Conservation (phyloP, 768 basidiomycete species). For the Strobilomyces dryophilus region DNA sequence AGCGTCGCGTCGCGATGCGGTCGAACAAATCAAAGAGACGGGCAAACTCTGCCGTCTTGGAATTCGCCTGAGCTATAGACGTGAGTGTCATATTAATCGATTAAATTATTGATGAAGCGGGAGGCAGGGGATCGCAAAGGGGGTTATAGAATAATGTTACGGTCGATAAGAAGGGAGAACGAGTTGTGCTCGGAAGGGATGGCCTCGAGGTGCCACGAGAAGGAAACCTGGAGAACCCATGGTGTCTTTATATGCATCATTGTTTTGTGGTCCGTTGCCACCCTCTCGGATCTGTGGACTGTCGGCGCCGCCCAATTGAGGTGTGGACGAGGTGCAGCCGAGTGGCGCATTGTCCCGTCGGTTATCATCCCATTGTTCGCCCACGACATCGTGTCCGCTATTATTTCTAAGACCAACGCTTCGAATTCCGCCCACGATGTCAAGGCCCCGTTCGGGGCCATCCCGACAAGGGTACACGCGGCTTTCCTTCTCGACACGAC, state of each 20-base stretch:
- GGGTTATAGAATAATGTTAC: background rate
- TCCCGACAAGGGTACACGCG: background rate
- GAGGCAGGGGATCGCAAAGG: background rate
- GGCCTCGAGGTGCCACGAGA: background rate
- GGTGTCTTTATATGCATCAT: slow-evolving; percentile 16
- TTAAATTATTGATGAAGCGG: slow-evolving; percentile 2
- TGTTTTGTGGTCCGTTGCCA: slow-evolving; percentile 14
- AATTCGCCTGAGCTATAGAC: slow-evolving; percentile 24
- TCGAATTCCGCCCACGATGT: background rate
- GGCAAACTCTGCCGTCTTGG: slow-evolving; percentile 49
- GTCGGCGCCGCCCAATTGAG: background rate
- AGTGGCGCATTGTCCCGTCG: slow-evolving; percentile 18
- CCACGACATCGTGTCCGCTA: slow-evolving; percentile 5
- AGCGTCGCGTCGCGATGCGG: slow-evolving; percentile 43
- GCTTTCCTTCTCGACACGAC: background rate
- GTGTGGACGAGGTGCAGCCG: slow-evolving; percentile 14
- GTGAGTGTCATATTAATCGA: slow-evolving; percentile 17
- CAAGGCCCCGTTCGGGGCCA: background rate
- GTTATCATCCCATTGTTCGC: slow-evolving; percentile 10
- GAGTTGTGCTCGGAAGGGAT: background rate
- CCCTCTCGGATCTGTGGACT: slow-evolving; percentile 1
- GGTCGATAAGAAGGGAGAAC: background rate
- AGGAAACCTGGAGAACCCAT: background rate
- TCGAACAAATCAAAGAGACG: slow-evolving; percentile 53
- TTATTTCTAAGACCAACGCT: background rate